Base-by-base conservation (phyloP, 148 eudicot species). In the Oxyria digyna region DNA sequence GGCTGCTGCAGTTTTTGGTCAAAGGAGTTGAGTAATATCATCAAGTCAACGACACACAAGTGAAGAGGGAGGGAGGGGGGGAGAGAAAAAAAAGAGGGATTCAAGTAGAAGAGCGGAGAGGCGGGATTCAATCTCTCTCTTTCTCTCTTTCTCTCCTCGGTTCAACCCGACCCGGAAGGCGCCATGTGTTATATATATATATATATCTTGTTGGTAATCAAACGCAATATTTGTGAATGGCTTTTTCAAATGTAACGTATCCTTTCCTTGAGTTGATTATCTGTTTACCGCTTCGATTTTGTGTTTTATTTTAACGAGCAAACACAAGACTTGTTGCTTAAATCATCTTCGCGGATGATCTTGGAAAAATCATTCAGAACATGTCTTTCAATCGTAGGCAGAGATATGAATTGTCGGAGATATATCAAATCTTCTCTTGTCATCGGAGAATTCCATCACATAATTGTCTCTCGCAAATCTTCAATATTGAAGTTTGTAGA, bases 41-140 rank as follows among this genome's bases (percentile, higher is more conserved):
- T 2, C 38, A 35, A 21, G 24, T 49, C 18, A 20, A 49, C 55
- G 11, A 49, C 3, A 49, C 55, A 15, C 17, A 15, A 13, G 48
- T 3, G 43, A 18, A 4, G 3, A 49, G 24, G 20, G 26, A 49
- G 55, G 3, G 55, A 49, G 38, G 6, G 45, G 13, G 45, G 13
- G 45, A 35, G 45, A 13, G 48, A 15, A 18, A 21, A 11, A 18
- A 46, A 8, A 46, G 26, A 49, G 55, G 10, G 55, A 49, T 49
- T 49, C 55, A 49, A 49, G 55, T 49, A 49, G 55, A 49, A 49
- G n/a, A n/a, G 55, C 24, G 55, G 55, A 49, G 5, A 49, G 55
- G 55, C 55, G 55, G 55, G 55, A 49, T 49, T 49, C 24, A 13
- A 17, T 43, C 48, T n/a, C n/a, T n/a, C n/a, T n/a, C n/a, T n/a